Percentiles rank a stretch among this genome's conserved stretches.
Evolutionary conservation across 1,284 basidiomycete genomes (phyloP).

Genomic region (Clitocybe nebularis): DNA sequence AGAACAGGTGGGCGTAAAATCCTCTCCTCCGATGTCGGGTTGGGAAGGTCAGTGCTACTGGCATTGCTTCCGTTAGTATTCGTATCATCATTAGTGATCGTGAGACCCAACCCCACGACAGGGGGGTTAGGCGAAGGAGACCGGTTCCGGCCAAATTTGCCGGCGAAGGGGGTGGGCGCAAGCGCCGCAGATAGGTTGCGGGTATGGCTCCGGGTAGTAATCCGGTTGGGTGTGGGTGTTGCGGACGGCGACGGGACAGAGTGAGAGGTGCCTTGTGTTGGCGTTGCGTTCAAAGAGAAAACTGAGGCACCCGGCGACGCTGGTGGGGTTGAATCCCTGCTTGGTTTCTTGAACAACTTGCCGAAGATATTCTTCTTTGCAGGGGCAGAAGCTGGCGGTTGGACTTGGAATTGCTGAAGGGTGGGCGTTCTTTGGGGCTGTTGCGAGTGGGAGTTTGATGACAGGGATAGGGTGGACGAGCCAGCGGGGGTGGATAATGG

Average conservation of each 20-base stretch:
- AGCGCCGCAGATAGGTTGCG: slow-evolving; percentile 14
- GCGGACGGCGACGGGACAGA: slow-evolving; percentile 13
- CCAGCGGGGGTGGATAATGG: slow-evolving; percentile 25
- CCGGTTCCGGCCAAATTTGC: slow-evolving; percentile 13
- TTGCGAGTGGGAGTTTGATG: slow-evolving; percentile 25
- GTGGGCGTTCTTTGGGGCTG: slow-evolving; percentile 1
- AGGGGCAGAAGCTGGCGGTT: slow-evolving; percentile 6
- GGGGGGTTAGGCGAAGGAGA: slow-evolving; percentile 18
- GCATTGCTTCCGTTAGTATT: slow-evolving; percentile 1
- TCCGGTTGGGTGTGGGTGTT: slow-evolving; percentile 15
- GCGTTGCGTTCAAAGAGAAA: slow-evolving; percentile 7
- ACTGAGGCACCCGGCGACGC: slow-evolving; percentile 12
- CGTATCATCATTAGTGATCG: slow-evolving; percentile 2
- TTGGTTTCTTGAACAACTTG: slow-evolving; percentile 69
- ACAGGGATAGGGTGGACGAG: slow-evolving; percentile 38
- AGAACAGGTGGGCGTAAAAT: slow-evolving; percentile 54
- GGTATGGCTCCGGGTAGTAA: slow-evolving; percentile 16
- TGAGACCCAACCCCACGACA: slow-evolving; percentile 7
- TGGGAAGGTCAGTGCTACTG: slow-evolving; percentile 10
- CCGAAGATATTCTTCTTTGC: slow-evolving; percentile 66
- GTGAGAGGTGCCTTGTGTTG: slow-evolving; percentile 9
- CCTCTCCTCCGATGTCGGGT: slow-evolving; percentile 22
- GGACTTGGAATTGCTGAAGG: neutral
- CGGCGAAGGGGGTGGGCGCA: slow-evolving; percentile 7
- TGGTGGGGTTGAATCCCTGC: slow-evolving; percentile 18